Evolutionary conservation across 768 basidiomycete species (phyloP).

Genomic region (Daedalea quercina): DNA sequence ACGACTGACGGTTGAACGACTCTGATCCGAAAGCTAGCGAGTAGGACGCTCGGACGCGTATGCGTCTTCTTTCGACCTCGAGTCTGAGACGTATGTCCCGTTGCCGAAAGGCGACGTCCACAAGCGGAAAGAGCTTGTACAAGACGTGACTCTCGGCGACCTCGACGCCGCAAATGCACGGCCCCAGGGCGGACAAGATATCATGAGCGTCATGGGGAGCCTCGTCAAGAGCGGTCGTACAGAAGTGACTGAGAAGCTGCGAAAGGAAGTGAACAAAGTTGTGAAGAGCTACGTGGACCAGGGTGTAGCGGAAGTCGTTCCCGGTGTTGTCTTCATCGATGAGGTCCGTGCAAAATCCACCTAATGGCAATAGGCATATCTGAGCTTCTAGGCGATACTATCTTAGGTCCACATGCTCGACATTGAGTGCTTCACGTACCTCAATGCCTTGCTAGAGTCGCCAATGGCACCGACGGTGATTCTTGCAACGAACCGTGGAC

Average conservation of each 20-base stretch:
- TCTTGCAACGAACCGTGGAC: slow-evolving; percentile 92
- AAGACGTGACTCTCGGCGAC: slow-evolving; percentile 92
- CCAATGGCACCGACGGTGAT: slow-evolving; percentile 98
- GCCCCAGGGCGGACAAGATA: slow-evolving; percentile 95
- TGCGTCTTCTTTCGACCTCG: slow-evolving; percentile 94
- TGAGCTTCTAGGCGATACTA: background rate
- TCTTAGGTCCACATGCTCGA: slow-evolving; percentile 97
- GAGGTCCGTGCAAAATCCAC: slow-evolving; percentile 51
- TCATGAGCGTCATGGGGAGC: slow-evolving; percentile 95
- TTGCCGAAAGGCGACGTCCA: slow-evolving; percentile 95
- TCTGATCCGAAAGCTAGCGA: slow-evolving; percentile 42
- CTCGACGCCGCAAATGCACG: slow-evolving; percentile 95
- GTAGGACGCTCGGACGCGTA: slow-evolving; percentile 97
- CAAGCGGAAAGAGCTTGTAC: slow-evolving; percentile 92
- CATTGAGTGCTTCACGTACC: slow-evolving; percentile 98
- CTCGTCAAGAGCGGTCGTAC: slow-evolving; percentile 90
- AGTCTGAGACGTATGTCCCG: slow-evolving; percentile 97
- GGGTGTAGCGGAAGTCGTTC: slow-evolving; percentile 95
- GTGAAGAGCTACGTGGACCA: slow-evolving; percentile 97
- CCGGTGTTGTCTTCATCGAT: slow-evolving; percentile 97
- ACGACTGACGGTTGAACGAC: background rate
- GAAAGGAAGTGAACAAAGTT: slow-evolving; percentile 94
- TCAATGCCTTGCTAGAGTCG: slow-evolving; percentile 92
- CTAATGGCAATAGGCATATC: background rate
- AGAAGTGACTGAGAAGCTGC: slow-evolving; percentile 94